Evolutionary conservation across 768 basidiomycete genomes (phyloP).

Genomic region (Boletus vermiculosoides): DNA sequence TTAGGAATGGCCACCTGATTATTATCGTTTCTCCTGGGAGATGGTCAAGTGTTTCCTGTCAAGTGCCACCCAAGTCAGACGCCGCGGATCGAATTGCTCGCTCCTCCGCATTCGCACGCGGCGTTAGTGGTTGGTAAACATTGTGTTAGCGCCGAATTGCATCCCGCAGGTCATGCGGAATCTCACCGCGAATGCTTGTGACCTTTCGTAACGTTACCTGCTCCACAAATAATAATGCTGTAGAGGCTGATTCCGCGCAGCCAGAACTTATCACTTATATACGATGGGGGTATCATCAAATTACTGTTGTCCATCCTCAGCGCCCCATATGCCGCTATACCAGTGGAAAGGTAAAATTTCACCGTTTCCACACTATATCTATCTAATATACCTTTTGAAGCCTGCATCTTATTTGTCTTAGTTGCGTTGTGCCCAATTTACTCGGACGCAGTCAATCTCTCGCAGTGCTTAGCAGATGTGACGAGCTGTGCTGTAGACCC

Average conservation of each 20-base stretch:
- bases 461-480: slow-evolving; percentile 13
- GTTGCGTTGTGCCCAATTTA: background rate
- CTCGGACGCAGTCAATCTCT: slow-evolving; percentile 6
- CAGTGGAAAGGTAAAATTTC: slow-evolving; percentile 4
- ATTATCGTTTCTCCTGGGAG: background rate
- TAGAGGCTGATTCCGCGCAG: too few relatives aligned
- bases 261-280: background rate
- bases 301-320: too few relatives aligned
- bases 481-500: background rate
- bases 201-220: background rate
- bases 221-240: background rate
- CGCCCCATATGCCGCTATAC: slow-evolving; percentile 1
- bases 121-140: background rate
- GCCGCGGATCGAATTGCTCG: background rate
- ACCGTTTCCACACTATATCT: background rate
- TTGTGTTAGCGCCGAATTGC: background rate
- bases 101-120: background rate
- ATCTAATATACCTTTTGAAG: slow-evolving; percentile 7
- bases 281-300: background rate
- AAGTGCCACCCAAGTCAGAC: background rate
- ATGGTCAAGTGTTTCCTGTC: background rate
- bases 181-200: background rate
- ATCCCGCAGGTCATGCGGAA: background rate
- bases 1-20: background rate
- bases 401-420: background rate